These are phyloP conservation scores for Cladosporium sp. DNA, from an alignment of 2,329 filamentous ascomycete genomes.

Conservation along the genomic window DNA sequence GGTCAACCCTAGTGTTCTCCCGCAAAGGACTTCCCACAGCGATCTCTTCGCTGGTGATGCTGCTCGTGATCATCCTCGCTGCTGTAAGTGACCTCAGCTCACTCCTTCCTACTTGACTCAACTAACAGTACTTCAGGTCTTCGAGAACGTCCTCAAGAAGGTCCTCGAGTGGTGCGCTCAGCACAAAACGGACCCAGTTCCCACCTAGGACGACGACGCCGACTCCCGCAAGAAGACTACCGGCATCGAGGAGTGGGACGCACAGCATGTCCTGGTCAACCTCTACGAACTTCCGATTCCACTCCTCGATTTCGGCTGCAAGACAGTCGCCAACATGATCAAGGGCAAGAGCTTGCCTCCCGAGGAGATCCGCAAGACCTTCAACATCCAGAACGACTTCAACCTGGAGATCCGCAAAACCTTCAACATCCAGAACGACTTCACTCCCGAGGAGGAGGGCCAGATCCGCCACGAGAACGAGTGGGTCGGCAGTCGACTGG, in stretches of 20 bases:
- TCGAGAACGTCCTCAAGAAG: conserved; percentile 89
- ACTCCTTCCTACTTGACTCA: not conserved
- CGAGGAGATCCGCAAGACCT: conserved; percentile 97
- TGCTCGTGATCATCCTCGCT: conserved; percentile 72
- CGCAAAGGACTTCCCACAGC: not conserved
- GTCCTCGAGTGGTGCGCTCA: conserved; percentile 98
- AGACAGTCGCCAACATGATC: conserved; percentile 99
- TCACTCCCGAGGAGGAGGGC: conserved; percentile 73
- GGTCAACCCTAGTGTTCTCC: not conserved
- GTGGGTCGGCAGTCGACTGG: conserved; percentile 60
- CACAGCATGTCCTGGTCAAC: no score
- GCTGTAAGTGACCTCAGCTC: conserved; percentile 54
- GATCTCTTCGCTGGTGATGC: not conserved
- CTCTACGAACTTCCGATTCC: no score
- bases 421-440: conserved; percentile 88
- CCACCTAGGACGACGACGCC: conserved; percentile 80
- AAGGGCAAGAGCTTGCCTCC: conserved; percentile 99
- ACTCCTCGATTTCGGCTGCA: conserved; percentile 98
- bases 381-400: conserved; percentile 89
- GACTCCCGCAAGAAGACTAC: conserved; percentile 97
- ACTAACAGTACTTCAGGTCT: conserved; percentile 58
- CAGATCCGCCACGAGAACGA: conserved; percentile 94
- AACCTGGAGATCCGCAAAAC: conserved; percentile 97
- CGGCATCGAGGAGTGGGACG: conserved; percentile 99
- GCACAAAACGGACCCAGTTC: conserved; percentile 85